These are phyloP conservation scores for Yarrowia keelungensis DNA, from an alignment of 805 yeast genomes.

Conservation along the genomic window DNA sequence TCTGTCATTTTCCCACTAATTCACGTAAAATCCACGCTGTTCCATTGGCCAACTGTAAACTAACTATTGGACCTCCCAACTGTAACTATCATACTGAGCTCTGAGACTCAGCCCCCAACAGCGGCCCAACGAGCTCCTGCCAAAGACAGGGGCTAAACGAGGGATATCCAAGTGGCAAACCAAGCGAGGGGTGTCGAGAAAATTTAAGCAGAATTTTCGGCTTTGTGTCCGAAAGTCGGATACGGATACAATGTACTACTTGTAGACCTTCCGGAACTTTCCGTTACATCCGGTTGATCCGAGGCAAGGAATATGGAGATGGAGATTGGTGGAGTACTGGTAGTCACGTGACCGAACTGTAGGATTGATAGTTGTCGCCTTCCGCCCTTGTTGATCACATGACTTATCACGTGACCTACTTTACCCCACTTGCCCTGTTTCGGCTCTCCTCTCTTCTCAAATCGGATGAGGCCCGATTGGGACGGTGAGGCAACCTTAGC, in stretches of 20 bases:
- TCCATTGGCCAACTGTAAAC: constrained; percentile 24
- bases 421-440: constrained; percentile 5
- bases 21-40: constrained; percentile 8
- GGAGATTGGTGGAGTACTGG: too few species aligned
- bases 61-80: constrained; percentile 7
- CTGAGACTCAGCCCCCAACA: constrained; percentile 8
- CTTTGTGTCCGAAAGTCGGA: too few species aligned
- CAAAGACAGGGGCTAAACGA: background rate
- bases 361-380: too few species aligned
- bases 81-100: constrained; percentile 21
- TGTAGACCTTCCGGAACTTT: too few species aligned
- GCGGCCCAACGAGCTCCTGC: background rate
- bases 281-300: constrained; percentile 4
- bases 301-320: too few species aligned
- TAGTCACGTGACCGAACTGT: too few species aligned
- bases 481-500: background rate
- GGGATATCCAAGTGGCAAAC: background rate
- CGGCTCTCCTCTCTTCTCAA: background rate
- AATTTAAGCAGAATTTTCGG: too few species aligned
- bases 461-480: constrained; percentile 7
- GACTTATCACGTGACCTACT: background rate
- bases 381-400: background rate
- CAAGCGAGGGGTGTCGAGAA: too few species aligned
- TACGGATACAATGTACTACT: too few species aligned
- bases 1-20: background rate